Conservation (phyloP, 257 asterid genomes). For the Nicotiana obtusifolia region DNA sequence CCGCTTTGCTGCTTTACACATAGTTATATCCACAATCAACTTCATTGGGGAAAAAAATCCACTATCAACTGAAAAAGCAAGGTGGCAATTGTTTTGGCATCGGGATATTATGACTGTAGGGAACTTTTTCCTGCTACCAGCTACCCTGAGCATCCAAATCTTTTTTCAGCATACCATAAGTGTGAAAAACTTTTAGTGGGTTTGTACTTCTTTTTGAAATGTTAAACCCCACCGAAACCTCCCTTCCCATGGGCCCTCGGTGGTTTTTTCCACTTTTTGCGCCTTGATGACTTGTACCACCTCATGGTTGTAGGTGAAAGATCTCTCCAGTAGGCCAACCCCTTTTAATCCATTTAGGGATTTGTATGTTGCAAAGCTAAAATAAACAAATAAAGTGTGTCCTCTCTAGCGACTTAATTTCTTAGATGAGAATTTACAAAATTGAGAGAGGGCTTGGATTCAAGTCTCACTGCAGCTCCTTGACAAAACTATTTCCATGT, state of each 20-base stretch:
- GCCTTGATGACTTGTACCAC: background rate
- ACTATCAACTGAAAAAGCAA: too few relatives aligned
- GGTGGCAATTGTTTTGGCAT: too few relatives aligned
- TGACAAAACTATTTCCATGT: background rate
- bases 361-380: background rate
- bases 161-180: too few relatives aligned
- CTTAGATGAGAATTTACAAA: background rate
- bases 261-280: background rate
- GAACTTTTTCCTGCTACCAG: too few relatives aligned
- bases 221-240: too few relatives aligned
- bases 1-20: too few relatives aligned
- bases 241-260: background rate
- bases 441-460: background rate
- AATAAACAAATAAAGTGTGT: background rate
- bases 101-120: too few relatives aligned
- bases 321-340: background rate
- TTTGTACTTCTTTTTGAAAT: background rate
- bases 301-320: background rate
- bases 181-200: background rate
- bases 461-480: background rate
- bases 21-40: too few relatives aligned
- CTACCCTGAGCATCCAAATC: too few relatives aligned
- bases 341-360: background rate
- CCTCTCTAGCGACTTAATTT: background rate
- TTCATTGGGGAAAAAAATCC: too few relatives aligned